These are phyloP conservation scores for Platanus orientalis DNA, from an alignment of 164 flowering plant species.

Conservation along the genomic window DNA sequence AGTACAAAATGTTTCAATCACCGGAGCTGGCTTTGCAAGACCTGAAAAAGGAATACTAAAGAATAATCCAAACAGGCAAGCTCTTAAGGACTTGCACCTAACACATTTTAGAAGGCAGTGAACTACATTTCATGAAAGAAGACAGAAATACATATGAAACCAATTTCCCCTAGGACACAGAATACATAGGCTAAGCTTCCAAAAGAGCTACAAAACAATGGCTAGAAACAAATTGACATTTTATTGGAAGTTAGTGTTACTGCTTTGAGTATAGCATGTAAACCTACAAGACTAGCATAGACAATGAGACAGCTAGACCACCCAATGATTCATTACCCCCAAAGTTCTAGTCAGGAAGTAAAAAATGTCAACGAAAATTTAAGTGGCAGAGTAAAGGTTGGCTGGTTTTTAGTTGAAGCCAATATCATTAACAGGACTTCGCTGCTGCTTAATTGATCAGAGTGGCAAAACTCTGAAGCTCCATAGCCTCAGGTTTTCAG, in stretches of 20 bases:
- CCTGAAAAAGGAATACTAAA: slow-evolving; percentile 39
- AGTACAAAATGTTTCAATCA: slow-evolving; percentile 82
- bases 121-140: neutral
- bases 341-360: neutral
- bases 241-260: neutral
- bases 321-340: neutral
- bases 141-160: neutral
- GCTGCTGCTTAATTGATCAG: no score
- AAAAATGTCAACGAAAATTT: neutral
- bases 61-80: neutral
- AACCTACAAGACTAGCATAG: neutral
- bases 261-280: neutral
- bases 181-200: neutral
- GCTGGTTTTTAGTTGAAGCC: neutral
- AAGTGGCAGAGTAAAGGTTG: neutral
- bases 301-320: neutral
- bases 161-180: neutral
- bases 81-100: neutral
- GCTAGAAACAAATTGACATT: neutral
- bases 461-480: neutral
- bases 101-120: neutral
- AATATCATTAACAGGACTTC: no score
- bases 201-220: neutral
- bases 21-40: slow-evolving; percentile 98
- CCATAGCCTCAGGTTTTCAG: neutral